Base-by-base conservation (phyloP, 1,139 yeast genomes). In the Candida neerlandica region DNA sequence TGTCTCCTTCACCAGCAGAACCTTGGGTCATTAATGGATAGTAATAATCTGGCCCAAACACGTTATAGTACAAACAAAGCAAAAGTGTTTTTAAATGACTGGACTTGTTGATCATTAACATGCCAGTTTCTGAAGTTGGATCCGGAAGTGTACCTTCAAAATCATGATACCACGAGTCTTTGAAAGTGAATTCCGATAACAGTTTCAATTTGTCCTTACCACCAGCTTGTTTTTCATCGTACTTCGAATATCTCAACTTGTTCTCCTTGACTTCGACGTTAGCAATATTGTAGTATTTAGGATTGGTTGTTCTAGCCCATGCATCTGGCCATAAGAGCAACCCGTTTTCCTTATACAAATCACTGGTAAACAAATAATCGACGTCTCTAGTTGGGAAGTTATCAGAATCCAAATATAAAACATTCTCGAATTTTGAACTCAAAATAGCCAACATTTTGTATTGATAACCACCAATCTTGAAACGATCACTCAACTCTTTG, bases 1-100 rank as follows among this genome's bases (percentile, higher is more conserved):
- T 84, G 57, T 84, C 89, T 44, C 89, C 89, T 65, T 84, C 87
- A 23, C 89, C 89, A 1, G 88, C 87, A 12, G 85, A 75, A 5
- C 89, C 88, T 63, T 83, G 89, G 0, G 87, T 78, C 55, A 84
- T 65, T 49, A 84, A 62, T 3, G 87, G 84, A 58, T 84, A 84
- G 61, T 82, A 84, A 56, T 69, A 73, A 37, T 78, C 61, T 14
- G 43, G 43, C 0, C 89, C 89, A 64, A 71, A 80, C 3, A 82
- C 70, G 61, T 84, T 84, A 58, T 84, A 82, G 63, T 83, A 84
- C 30, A 84, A 64, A 3, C 84, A 71, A 30, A 84, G 64, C 30
- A 82, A 63, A 47, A 84, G 63, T 0, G 86, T 79, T 42, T 73
- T 73, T 40, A 72, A 65, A 51, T 83, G 88, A 29, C 64, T 62